Conservation (phyloP, 139 green algal species). For the Chlorella sp. region DNA sequence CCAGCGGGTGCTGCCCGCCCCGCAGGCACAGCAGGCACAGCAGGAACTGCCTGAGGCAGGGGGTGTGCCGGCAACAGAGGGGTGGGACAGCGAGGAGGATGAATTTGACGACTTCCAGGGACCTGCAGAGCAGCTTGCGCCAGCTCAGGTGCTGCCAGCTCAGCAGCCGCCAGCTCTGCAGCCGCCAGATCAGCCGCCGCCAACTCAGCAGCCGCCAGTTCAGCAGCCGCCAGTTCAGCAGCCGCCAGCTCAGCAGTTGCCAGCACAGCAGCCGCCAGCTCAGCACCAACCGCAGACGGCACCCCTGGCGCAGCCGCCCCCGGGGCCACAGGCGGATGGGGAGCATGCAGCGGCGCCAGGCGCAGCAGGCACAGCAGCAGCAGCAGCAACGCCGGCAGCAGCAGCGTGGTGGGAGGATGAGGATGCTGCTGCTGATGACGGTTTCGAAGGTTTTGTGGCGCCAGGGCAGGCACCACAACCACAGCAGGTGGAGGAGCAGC, state of each 20-base stretch:
- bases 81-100: not conserved
- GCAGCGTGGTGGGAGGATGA: too few relatives aligned
- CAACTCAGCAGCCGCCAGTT: not conserved
- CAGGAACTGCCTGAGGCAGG: not conserved
- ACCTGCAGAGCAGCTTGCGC: not conserved
- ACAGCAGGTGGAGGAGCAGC: not conserved
- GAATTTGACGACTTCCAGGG: not conserved
- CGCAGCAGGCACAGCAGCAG: not conserved
- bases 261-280: not conserved
- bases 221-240: constrained; percentile 18
- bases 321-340: not conserved
- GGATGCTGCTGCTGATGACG: too few relatives aligned
- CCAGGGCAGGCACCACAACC: too few relatives aligned
- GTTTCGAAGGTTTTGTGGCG: too few relatives aligned
- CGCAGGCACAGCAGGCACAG: not conserved
- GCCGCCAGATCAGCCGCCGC: not conserved
- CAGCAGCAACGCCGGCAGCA: not conserved
- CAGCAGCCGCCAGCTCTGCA: constrained; percentile 4
- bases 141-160: not conserved
- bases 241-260: not conserved
- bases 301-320: too few relatives aligned
- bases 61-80: too few relatives aligned
- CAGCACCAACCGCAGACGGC: not conserved
- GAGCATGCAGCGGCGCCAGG: not conserved
- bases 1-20: not conserved